Base-by-base conservation (phyloP, 176 grass and related monocot species). In the Calamus simplicifolius region DNA sequence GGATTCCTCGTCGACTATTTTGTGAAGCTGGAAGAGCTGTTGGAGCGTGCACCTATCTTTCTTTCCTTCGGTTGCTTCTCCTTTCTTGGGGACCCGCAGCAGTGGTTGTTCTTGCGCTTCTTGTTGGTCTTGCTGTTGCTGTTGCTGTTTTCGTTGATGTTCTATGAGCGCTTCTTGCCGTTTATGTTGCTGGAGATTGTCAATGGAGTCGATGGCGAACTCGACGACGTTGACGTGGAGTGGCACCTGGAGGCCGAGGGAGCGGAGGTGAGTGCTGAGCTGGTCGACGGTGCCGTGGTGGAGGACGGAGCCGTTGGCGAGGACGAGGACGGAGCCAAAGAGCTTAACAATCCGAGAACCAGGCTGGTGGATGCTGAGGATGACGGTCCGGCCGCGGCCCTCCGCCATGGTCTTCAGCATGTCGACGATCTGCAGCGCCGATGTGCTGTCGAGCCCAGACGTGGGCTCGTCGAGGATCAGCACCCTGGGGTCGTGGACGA, bases 381-480 rank as follows among this genome's bases (percentile, higher is more conserved):
- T 74, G 35, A 91, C 75, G 1, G 82, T 91, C 5, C 79, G 64
- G 0, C 79, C 76, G 5, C 76, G 78, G 19, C 59, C 49, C 58
- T 78, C 71, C 1, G 88, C 88, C 88, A 86, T 91, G 16, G 55
- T 52, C 4, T 64, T 69, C 12, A 91, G 82, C 29, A 75, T 68
- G 7, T 70, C 59, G 0, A 91, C 79, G 59, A 91, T 86, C 58
- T 91, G 88, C 25, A 83, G 68, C 4, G 88, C 82, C 0, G 88
- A 91, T 1, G 79, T 72, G 57, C 88, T 91, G 69, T 91, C 88
- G 27, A 91, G 88, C 6, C 88, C 82, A 1, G 88, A 91, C 12
- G 88, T 91, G 5, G 88, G 88, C 59, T 91, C 88, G 64, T 91
- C 88, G 18, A 91, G 77, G 48, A 91, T 83, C 5, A 91, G 56